phyloP scores from a whole-genome alignment of 2,329 filamentous ascomycete species.

The Amesomyces nigricolor region DNA sequence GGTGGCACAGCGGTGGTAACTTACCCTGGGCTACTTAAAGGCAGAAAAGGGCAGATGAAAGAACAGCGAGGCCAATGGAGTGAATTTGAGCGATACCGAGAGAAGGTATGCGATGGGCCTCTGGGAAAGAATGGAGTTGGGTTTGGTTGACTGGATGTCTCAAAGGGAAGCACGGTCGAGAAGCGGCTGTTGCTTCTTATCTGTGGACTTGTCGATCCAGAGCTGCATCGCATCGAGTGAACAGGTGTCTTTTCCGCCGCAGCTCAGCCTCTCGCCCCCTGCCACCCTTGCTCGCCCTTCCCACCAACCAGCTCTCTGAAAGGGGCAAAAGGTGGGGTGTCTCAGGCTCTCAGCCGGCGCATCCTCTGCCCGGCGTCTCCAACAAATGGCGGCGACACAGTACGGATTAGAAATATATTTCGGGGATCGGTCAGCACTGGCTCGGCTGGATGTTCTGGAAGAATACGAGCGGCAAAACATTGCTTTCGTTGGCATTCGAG shows the following conservation, averaged over 20 bases:
- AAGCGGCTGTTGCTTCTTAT: constrained; percentile 22
- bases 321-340: constrained; percentile 16
- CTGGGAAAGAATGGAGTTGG: constrained; percentile 14
- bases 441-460: no score
- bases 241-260: constrained; percentile 27
- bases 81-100: constrained; percentile 17
- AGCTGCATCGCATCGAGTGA: constrained; percentile 21
- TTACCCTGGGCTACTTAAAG: constrained; percentile 26
- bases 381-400: constrained; percentile 5
- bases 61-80: constrained; percentile 11
- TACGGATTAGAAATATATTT: neutral
- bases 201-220: constrained; percentile 17
- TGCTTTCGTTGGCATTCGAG: neutral
- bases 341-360: neutral
- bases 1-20: constrained; percentile 12
- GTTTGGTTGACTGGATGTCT: constrained; percentile 16
- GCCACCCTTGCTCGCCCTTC: constrained; percentile 6
- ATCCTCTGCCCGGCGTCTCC: neutral
- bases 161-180: constrained; percentile 11
- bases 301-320: constrained; percentile 15
- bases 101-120: constrained; percentile 18
- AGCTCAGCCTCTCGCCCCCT: constrained; percentile 16
- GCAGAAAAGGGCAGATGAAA: constrained; percentile 21
- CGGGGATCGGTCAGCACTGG: neutral
- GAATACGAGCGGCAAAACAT: no score